Evolutionary conservation across 495 filamentous ascomycete species (phyloP).

Genomic region (Podospora comata): DNA sequence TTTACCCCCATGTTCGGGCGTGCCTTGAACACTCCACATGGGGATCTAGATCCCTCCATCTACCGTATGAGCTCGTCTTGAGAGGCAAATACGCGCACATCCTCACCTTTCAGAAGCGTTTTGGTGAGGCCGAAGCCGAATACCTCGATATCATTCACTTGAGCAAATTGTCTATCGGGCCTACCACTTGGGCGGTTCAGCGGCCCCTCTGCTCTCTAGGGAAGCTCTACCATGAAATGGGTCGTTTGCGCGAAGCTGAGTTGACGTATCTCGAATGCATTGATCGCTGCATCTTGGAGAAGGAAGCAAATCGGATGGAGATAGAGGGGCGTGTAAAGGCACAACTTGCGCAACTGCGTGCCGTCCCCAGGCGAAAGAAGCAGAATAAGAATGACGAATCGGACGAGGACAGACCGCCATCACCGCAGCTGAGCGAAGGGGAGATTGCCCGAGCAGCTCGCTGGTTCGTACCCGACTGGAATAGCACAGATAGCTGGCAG

Average conservation of each 20-base stretch:
- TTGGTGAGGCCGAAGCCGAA: neutral
- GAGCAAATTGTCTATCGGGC: neutral
- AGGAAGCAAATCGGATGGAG: neutral
- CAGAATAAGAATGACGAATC: neutral
- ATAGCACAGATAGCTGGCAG: no score
- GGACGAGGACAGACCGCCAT: neutral
- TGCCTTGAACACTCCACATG: neutral
- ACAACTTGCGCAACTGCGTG: neutral
- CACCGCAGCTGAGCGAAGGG: no score
- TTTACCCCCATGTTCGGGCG: neutral
- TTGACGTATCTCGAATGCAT: neutral
- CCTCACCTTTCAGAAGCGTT: neutral
- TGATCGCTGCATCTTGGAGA: neutral
- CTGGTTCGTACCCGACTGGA: no score
- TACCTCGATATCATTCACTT: neutral
- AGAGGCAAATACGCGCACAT: neutral
- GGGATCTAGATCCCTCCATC: neutral
- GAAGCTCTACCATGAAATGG: slow-evolving; percentile 14
- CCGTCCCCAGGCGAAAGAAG: neutral
- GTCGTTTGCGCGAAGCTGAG: slow-evolving; percentile 10
- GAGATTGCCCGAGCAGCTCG: no score
- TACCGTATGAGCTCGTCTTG: neutral
- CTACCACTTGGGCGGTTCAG: neutral
- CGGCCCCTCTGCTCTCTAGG: neutral
- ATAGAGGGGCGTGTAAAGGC: neutral